Evolutionary conservation across 345 rosid genomes (phyloP).

Genomic region (Salix dunnii): DNA sequence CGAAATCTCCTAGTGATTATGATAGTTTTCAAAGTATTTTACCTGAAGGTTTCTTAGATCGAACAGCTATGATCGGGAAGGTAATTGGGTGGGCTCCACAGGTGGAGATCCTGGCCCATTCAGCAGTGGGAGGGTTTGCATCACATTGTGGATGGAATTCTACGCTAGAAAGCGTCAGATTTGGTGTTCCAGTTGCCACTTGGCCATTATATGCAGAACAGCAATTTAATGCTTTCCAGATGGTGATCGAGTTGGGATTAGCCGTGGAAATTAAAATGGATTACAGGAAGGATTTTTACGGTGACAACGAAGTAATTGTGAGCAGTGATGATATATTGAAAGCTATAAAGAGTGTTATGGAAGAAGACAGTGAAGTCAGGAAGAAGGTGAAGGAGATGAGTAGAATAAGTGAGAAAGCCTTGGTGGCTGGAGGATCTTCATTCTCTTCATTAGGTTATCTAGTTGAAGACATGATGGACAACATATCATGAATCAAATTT

Average conservation of each 20-base stretch:
- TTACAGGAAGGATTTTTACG: background rate
- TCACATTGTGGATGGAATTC: conserved; percentile 28
- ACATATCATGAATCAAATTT: too few relatives aligned
- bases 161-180: conserved; percentile 12
- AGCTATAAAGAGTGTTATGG: background rate
- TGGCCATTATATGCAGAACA: conserved; percentile 23
- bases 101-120: background rate
- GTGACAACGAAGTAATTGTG: background rate
- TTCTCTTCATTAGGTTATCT: background rate
- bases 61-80: conserved; percentile 8
- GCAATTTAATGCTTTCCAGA: conserved; percentile 2
- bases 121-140: conserved; percentile 4
- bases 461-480: too few relatives aligned
- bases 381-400: background rate
- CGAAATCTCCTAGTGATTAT: background rate
- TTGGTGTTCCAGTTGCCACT: conserved; percentile 12
- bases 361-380: background rate
- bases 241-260: conserved; percentile 16
- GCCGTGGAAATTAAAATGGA: conserved; percentile 15
- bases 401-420: background rate
- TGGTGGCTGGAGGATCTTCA: conserved; percentile 4
- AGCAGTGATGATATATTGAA: background rate
- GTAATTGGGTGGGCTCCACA: conserved; percentile 25
- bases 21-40: background rate
- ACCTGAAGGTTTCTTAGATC: conserved; percentile 13